A percentile compares a stretch with the other conserved stretches of the same genome.
Conservation (phyloP, 2,329 filamentous ascomycete genomes). For the Westerdykella sp. region DNA sequence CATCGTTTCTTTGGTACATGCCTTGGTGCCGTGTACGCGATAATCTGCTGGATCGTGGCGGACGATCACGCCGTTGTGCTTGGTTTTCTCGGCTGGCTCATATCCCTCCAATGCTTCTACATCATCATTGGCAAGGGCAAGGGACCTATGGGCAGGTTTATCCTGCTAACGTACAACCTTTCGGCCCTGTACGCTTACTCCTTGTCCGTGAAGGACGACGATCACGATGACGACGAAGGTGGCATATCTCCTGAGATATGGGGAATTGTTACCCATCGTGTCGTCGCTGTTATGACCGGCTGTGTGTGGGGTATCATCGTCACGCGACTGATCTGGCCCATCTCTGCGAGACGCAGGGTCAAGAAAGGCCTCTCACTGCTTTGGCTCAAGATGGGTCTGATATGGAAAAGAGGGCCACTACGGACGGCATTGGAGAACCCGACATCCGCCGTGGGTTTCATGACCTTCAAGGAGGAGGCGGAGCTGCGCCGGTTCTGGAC, state of each 20-base stretch:
- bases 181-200: slow-evolving; percentile 92
- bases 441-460: slow-evolving; percentile 53
- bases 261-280: slow-evolving; percentile 81
- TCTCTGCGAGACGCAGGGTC: slow-evolving; percentile 80
- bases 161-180: slow-evolving; percentile 92
- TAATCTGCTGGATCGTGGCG: slow-evolving; percentile 71
- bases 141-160: slow-evolving; percentile 86
- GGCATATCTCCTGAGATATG: slow-evolving; percentile 76
- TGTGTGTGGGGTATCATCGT: slow-evolving; percentile 90
- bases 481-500: slow-evolving; percentile 74
- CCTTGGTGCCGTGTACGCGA: slow-evolving; percentile 68
- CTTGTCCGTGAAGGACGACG: slow-evolving; percentile 69
- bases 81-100: slow-evolving; percentile 73
- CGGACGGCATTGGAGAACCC: slow-evolving; percentile 54
- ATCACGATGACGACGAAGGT: slow-evolving; percentile 78
- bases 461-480: slow-evolving; percentile 80
- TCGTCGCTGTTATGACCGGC: slow-evolving; percentile 77
- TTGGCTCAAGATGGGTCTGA: slow-evolving; percentile 88
- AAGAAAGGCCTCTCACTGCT: slow-evolving; percentile 85
- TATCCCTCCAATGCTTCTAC: slow-evolving; percentile 80
- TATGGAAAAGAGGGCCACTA: slow-evolving; percentile 91
- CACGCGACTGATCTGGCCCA: slow-evolving; percentile 87
- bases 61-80: slow-evolving; percentile 68
- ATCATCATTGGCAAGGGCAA: slow-evolving; percentile 79
- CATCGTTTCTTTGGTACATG: slow-evolving; percentile 82